Base-by-base conservation (phyloP, 192 early-diverging fungal genomes). In the Chytriomyces sp. region DNA sequence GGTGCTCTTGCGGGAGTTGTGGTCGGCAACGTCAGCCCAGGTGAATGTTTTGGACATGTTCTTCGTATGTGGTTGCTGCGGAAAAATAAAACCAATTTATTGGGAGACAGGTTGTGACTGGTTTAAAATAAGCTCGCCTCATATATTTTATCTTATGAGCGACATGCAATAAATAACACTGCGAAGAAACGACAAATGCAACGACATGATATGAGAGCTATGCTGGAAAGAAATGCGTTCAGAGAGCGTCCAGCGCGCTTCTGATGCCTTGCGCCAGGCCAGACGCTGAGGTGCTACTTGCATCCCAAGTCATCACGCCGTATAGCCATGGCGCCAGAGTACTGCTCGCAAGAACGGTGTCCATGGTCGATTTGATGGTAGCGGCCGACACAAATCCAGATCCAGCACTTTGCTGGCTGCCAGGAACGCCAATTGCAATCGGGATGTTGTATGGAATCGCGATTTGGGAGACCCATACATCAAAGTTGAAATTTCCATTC, bases 271-370 rank as follows among this genome's bases (percentile, higher is more conserved):
- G 11, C 5, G 35, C 45, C 3, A 67, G 20, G 8, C 66, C 66
- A 67, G 8, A 10, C 43, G 20, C 69, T 9, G 50, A 20, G 10
- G 49, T 71, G 50, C 44, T 48, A 20, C 69, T 71, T 18, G 87
- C 86, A 78, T 94, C 92, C 92, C 92, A 93, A 66, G 91, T 83
- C 89, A 90, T 89, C 59, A 92, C 87, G 28, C 92, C 92, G 67
- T 91, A 91, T 78, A 91, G 91, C 20, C 86, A 83, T 57, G 47
- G 11, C 7, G 69, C 3, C 3, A 57, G 50, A 47, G 68, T 77
- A 50, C 90, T 91, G 44, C 72, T 85, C 49, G 72, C 83, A 1
- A 87, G 74, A 10, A 85, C 82, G 7, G 78, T 74, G 7, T 87
- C 80, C 61, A 89, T 81, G 28, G 90, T 83, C 11, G 85, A 79